Evolutionary conservation across 441 rosid genomes (phyloP).

Genomic region (Flueggea neowawraea): DNA sequence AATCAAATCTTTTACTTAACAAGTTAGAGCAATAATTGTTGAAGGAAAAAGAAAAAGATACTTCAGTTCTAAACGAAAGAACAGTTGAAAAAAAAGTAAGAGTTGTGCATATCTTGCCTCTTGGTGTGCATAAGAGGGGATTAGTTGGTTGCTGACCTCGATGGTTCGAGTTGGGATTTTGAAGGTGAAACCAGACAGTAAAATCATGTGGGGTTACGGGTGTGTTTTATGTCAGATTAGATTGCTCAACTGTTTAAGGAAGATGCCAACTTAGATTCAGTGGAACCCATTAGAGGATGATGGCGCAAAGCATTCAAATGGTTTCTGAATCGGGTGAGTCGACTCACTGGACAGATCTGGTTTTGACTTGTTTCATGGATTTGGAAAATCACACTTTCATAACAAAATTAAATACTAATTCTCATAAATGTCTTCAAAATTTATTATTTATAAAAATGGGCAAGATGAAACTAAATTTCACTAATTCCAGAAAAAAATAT

Average conservation of each 20-base stretch:
- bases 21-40: slow-evolving; percentile 39
- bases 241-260: background rate
- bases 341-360: too few relatives aligned
- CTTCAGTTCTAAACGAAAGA: slow-evolving; percentile 40
- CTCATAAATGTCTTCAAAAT: too few relatives aligned
- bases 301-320: too few relatives aligned
- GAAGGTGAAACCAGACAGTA: slow-evolving; percentile 15
- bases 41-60: slow-evolving; percentile 45
- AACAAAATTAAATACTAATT: too few relatives aligned
- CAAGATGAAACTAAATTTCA: too few relatives aligned
- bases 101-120: slow-evolving; percentile 35
- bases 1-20: slow-evolving; percentile 39
- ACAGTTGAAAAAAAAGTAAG: slow-evolving; percentile 37
- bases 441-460: too few relatives aligned
- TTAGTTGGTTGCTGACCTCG: slow-evolving; percentile 25
- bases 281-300: background rate
- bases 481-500: too few relatives aligned
- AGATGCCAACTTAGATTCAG: background rate
- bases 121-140: background rate
- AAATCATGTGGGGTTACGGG: slow-evolving; percentile 6
- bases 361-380: too few relatives aligned
- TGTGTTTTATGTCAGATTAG: slow-evolving; percentile 3
- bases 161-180: background rate
- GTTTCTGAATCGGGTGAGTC: too few relatives aligned
- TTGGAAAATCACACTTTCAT: too few relatives aligned